Base-by-base conservation (phyloP, 2,329 filamentous ascomycete species). In the Pestalotiopsis sp. region DNA sequence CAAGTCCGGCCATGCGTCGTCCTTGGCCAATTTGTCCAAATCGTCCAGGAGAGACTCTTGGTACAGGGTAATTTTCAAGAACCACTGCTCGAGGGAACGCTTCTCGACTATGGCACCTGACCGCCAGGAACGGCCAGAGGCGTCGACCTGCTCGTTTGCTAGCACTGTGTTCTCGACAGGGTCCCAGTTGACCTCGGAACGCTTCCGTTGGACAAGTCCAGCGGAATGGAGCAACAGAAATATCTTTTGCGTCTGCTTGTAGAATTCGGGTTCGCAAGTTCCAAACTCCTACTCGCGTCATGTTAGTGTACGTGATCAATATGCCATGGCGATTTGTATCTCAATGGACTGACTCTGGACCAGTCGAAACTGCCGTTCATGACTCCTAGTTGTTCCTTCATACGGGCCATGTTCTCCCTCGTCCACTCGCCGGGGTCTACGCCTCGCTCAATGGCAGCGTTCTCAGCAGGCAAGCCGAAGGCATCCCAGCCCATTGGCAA, bases 401-500 rank as follows among this genome's bases (percentile, higher is more conserved):
- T 97, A 75, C 88, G 91, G 52, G 84, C 84, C 74, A 97, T 97
- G 76, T 97, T 97, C 73, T 85, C 84, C 75, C 85, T 86, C 0
- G 94, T 97, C 94, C 94, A 97, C 7, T 84, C 84, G 7, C 88
- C 91, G 1, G 94, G 94, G 75, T 93, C 89, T 70, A 95, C 86
- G 13, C 93, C 93, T 70, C 92, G 85, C 80, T 97, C 93, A 68
- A 97, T 92, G 9, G 94, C 94, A 20, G 94, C 94, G 81, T 97
- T 97, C 80, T 97, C 94, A 58, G 94, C 94, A 12, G 94, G 94
- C 68, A 97, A 83, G 2, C 94, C 94, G 81, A 97, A 97, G 4
- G 93, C 93, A 83, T 97, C 94, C 94, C 94, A 97, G 12, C 94
- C 94, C 87, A 97, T 97, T n/a, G 94, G 93, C 72, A 97, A 88